Percentiles rank a stretch among this genome's conserved stretches.
Evolutionary conservation across 1,284 basidiomycete genomes (phyloP).

Genomic region (Lentinula novae-zelandiae): DNA sequence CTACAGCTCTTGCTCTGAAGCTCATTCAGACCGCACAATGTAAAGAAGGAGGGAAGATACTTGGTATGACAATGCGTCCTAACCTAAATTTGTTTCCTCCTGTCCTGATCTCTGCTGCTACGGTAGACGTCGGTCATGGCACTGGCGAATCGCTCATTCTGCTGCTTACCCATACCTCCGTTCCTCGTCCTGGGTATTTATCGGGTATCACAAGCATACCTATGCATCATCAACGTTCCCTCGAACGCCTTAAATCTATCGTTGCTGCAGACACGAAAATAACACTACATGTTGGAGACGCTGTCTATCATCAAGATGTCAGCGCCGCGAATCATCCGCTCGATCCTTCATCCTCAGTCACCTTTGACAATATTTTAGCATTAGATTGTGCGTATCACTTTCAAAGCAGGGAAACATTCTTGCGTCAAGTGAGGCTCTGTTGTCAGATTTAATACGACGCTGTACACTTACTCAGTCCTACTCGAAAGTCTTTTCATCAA

Average conservation of each 20-base stretch:
- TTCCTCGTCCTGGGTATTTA: slow-evolving; percentile 47
- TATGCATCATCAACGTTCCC: slow-evolving; percentile 46
- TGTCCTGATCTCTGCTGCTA: neutral
- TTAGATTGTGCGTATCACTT: slow-evolving; percentile 77
- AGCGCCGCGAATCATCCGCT: slow-evolving; percentile 36
- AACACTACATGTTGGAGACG: slow-evolving; percentile 44
- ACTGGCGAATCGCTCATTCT: slow-evolving; percentile 66
- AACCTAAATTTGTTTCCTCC: neutral
- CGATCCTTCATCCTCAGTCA: slow-evolving; percentile 24
- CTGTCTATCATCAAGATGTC: slow-evolving; percentile 34
- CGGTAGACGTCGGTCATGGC: slow-evolving; percentile 66
- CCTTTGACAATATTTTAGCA: slow-evolving; percentile 48
- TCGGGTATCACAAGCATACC: slow-evolving; percentile 60
- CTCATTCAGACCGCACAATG: slow-evolving; percentile 43
- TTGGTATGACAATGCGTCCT: slow-evolving; percentile 41
- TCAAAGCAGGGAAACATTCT: slow-evolving; percentile 43
- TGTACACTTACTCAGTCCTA: neutral
- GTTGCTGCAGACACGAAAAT: slow-evolving; percentile 13
- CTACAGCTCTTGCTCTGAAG: slow-evolving; percentile 52
- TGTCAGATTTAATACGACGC: neutral
- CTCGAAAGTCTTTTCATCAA: slow-evolving; percentile 34
- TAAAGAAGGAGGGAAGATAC: slow-evolving; percentile 37
- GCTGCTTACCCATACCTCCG: slow-evolving; percentile 37
- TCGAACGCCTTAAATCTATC: slow-evolving; percentile 35
- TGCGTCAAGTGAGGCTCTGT: slow-evolving; percentile 28